Evolutionary conservation across 805 yeast genomes (phyloP), one percentile per base, ranked within the genome.

Genomic region (Candida easanensis): DNA sequence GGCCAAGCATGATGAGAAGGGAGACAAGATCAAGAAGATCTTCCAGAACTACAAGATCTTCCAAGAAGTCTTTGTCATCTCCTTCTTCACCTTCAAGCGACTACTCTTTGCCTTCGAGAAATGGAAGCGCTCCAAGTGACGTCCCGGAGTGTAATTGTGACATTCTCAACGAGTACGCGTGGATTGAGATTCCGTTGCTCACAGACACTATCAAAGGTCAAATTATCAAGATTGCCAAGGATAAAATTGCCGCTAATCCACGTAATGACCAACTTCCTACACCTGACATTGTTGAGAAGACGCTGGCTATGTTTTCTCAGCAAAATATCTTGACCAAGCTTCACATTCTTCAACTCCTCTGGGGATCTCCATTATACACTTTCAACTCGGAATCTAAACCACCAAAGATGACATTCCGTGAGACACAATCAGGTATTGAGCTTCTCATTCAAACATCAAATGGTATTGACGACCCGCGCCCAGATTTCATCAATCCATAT

Each of bases 391-490:
- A 34, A 11, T 15, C 20, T 4, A 31, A 23, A 25, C 22, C 36
- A 16, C 45, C 45, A 8, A 41, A 41, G 38, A 32, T 41, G 41
- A 26, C 41, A 6, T 16, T 36, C 30, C 17, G 41, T 10, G 45
- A 41, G 13, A 26, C 18, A 1, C 18, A 8, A 3, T 5, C n/a
- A 2, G 26, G 27, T 15, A 23, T 32, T 8, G 26, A 36, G 17
- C n/a, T 41, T 10, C 41, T 41, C 17, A 19, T 41, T 11, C 40
- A 41, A 30, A 41, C 45, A 4, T 41, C 45, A 9, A 41, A 33
- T 18, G 45, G 45, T 4, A 3, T 26, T 14, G 45, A 41, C 16
- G 23, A 23, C 4, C 34, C 37, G 3, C 26, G 18, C 14, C 25
- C 21, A 18, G 39, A 27, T 7, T 10, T 36, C 10, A 26, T 22